phyloP scores from a whole-genome alignment of 108 stramenopile species.

The Fragilaria crotonensis region DNA sequence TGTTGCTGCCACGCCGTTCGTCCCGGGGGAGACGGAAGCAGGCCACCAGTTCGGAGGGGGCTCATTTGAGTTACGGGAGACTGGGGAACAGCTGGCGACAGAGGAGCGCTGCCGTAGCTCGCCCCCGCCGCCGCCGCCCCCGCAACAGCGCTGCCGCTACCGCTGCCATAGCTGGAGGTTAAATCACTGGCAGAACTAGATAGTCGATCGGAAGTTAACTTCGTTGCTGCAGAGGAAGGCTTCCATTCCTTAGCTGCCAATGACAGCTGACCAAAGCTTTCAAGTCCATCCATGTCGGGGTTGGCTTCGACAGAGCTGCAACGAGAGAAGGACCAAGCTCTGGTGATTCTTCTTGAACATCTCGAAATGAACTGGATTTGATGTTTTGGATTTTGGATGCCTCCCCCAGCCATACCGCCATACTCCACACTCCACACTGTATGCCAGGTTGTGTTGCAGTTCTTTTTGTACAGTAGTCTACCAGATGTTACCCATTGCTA shows the following conservation, averaged over 20 bases:
- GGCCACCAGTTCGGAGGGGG: background rate
- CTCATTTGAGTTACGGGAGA: background rate
- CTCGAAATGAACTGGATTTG: no score
- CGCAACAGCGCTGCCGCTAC: background rate
- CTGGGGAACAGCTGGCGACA: background rate
- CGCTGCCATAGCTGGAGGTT: background rate
- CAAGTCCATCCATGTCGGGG: background rate
- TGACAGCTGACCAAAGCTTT: constrained; percentile 11
- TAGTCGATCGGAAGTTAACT: no score
- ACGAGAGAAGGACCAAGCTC: no score
- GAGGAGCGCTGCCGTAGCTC: background rate
- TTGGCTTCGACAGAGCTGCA: no score
- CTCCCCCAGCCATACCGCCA: no score
- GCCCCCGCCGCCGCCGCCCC: constrained; percentile 6
- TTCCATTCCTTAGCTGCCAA: constrained; percentile 22
- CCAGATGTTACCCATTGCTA: no score
- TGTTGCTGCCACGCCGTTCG: background rate
- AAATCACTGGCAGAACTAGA: background rate
- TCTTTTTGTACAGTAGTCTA: no score
- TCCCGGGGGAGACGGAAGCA: background rate
- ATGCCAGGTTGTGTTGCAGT: no score
- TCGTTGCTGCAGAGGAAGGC: constrained; percentile 3
- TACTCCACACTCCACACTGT: no score
- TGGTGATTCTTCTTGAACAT: no score
- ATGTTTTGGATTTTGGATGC: no score